Evolutionary conservation across 1,284 basidiomycete species (phyloP), one percentile per base, ranked within the genome.

Genomic region (Cutaneotrichosporon spelunceum): DNA sequence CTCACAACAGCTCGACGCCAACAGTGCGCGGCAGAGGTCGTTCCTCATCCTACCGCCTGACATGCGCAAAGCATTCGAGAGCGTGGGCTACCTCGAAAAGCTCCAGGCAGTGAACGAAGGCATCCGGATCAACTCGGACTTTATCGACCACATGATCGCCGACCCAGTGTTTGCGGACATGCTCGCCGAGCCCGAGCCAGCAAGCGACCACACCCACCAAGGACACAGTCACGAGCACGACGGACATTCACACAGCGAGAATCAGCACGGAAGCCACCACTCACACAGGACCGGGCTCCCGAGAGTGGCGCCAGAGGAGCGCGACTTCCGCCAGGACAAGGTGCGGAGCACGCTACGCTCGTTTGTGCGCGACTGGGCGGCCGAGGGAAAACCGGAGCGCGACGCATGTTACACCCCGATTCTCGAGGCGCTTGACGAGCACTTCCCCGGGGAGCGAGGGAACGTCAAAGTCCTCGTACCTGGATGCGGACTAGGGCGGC

Each of bases 281-380:
- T 60, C 64, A 13, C 68, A 70, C 45, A 53, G 30, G 49, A 16
- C 44, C 10, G 53, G 50, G 27, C 58, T 27, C 19, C 10, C 8
- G 45, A 16, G 16, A 13, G 14, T 23, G 13, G 52, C 58, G 30
- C 50, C 65, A 47, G 68, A 74, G 56, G 69, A 72, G 42, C 65
- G 65, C n/a, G 72, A 76, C 62, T 36, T 49, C 23, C 56, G 49
- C 39, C 74, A 78, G 60, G 79, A 95, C 76, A 94, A 94, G 72
- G 81, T 96, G 27, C 82, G 91, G 61, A 92, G 90, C 71, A 94
- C 91, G 0, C 78, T 96, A 44, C 91, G 93, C 71, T 91, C 93
- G 68, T 88, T 94, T 59, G 92, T 93, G 10, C 84, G 92, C 14
- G 93, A 95, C 71, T 96, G 93, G 93, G 89, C 88, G 60, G 83